These are phyloP conservation scores for Botrytis pseudocinerea DNA, from an alignment of 2,329 filamentous ascomycete genomes.

Conservation along the genomic window DNA sequence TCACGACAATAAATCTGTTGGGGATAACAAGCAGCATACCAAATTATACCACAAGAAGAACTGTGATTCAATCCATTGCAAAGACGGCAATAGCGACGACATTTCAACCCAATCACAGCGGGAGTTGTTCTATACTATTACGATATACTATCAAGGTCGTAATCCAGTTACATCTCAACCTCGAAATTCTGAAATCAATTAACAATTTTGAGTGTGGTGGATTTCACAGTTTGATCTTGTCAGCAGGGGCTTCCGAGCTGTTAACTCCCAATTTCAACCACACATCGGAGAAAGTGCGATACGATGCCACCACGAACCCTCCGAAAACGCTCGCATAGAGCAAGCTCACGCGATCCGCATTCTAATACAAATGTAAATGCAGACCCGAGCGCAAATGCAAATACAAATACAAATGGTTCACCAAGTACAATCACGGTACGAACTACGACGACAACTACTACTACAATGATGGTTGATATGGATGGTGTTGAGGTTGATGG, in stretches of 20 bases:
- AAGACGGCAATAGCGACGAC: neutral
- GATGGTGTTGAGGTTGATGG: neutral
- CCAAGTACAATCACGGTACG: neutral
- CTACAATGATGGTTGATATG: conserved; percentile 1
- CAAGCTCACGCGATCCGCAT: neutral
- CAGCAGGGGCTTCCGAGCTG: neutral
- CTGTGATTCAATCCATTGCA: neutral
- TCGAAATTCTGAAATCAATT: neutral
- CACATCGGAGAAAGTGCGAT: neutral
- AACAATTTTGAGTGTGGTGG: neutral
- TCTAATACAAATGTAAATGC: neutral
- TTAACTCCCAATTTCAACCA: neutral
- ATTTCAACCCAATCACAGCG: neutral
- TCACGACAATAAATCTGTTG: neutral
- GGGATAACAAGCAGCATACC: neutral
- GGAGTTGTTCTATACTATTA: neutral
- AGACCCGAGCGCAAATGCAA: neutral
- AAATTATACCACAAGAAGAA: neutral
- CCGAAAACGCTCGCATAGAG: neutral
- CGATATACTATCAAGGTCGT: neutral
- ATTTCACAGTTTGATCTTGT: neutral
- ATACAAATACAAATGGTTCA: neutral
- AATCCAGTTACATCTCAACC: no score
- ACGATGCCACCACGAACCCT: conserved; percentile 8
- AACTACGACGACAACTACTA: neutral